phyloP scores from a whole-genome alignment of 139 green algal species.

The Volvox reticuliferus region DNA sequence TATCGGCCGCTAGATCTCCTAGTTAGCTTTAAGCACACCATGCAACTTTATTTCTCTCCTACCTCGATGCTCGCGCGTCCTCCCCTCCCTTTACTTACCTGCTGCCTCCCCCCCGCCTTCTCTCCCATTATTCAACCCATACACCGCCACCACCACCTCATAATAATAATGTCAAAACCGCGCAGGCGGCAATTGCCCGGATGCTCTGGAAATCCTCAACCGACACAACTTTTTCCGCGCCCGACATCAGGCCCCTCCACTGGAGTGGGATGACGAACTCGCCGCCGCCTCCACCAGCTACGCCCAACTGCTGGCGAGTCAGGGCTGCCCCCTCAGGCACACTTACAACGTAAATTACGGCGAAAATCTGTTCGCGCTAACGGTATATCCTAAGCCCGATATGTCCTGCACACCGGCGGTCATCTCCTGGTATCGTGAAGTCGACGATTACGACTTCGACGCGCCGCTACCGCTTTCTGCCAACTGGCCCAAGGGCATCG shows the following conservation, averaged over 20 bases:
- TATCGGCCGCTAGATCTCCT: too few species aligned
- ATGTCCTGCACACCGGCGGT: not conserved
- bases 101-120: too few species aligned
- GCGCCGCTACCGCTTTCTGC: not conserved
- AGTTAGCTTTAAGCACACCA: too few species aligned
- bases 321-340: not conserved
- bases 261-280: not conserved
- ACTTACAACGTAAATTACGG: not conserved
- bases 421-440: not conserved
- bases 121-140: too few species aligned
- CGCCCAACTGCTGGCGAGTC: not conserved
- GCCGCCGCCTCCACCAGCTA: not conserved
- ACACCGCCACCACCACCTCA: too few species aligned
- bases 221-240: not conserved
- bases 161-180: too few species aligned
- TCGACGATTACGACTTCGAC: not conserved
- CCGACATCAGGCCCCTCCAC: not conserved
- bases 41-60: too few species aligned
- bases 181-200: too few species aligned
- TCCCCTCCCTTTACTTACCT: too few species aligned
- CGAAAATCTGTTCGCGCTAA: not conserved
- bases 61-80: too few species aligned
- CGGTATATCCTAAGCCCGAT: not conserved
- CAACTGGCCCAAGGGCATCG: not conserved
- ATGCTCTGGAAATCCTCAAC: not conserved